These are phyloP conservation scores for Botrytis medusae DNA, from an alignment of 2,329 filamentous ascomycete species.

Conservation along the genomic window DNA sequence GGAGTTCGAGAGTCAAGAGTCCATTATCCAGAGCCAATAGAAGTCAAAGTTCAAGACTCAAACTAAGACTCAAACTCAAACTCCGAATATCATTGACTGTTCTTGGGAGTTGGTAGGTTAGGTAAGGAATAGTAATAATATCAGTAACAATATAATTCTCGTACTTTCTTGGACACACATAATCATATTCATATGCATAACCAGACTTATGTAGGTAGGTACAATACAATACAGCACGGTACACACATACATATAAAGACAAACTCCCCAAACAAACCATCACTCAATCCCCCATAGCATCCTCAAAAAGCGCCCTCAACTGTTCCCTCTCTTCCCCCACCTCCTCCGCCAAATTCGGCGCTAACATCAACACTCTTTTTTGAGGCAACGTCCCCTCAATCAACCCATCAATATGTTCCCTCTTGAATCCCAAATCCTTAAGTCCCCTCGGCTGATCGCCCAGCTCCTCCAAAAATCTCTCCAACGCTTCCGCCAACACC, in stretches of 20 bases:
- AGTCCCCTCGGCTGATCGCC: slow-evolving; percentile 90
- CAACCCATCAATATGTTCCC: slow-evolving; percentile 72
- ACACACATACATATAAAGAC: neutral
- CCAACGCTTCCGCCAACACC: slow-evolving; percentile 78
- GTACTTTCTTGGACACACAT: too few species aligned
- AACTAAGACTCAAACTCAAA: too few species aligned
- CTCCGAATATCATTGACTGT: too few species aligned
- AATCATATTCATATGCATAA: too few species aligned
- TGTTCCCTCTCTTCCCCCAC: slow-evolving; percentile 70
- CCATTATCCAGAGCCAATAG: too few species aligned
- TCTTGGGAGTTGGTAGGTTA: too few species aligned
- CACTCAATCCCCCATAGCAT: slow-evolving; percentile 45
- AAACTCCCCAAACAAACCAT: neutral
- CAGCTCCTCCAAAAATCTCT: slow-evolving; percentile 75
- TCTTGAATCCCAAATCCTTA: slow-evolving; percentile 77
- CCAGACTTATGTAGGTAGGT: too few species aligned
- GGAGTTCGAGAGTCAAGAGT: too few species aligned
- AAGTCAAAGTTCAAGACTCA: too few species aligned
- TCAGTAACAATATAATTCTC: too few species aligned
- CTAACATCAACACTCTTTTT: slow-evolving; percentile 84
- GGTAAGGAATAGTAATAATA: too few species aligned
- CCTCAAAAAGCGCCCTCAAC: slow-evolving; percentile 67
- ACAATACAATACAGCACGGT: neutral
- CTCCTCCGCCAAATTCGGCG: slow-evolving; percentile 74
- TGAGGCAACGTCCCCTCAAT: slow-evolving; percentile 96